phyloP scores from a whole-genome alignment of 1,139 yeast genomes.

The Saccharomyces uvarum region DNA sequence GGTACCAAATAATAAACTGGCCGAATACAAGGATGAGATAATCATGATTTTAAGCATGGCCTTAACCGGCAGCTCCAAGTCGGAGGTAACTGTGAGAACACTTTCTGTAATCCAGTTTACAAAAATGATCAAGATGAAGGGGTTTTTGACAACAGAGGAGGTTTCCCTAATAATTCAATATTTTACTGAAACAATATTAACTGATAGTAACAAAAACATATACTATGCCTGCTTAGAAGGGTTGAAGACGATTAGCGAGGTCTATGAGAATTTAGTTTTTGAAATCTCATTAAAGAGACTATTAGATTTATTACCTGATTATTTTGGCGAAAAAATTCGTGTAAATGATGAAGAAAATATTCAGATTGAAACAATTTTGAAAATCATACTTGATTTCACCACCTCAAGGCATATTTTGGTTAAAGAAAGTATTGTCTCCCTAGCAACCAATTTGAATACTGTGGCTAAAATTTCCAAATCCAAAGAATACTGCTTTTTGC shows the following conservation, averaged over 20 bases:
- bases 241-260: conserved; percentile 39
- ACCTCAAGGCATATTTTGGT: conserved; percentile 28
- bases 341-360: conserved; percentile 23
- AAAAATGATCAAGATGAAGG: conserved; percentile 42
- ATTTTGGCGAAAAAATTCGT: conserved; percentile 23
- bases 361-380: conserved; percentile 36
- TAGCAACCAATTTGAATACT: conserved; percentile 16
- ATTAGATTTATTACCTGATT: conserved; percentile 44
- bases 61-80: conserved; percentile 55
- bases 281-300: conserved; percentile 57
- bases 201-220: conserved; percentile 37
- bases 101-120: conserved; percentile 59
- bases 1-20: conserved; percentile 32
- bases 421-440: conserved; percentile 25
- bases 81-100: conserved; percentile 62
- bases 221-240: conserved; percentile 44
- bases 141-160: conserved; percentile 48
- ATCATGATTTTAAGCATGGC: conserved; percentile 59
- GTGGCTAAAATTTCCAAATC: conserved; percentile 13
- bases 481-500: conserved; percentile 24
- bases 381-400: conserved; percentile 36
- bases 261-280: conserved; percentile 41
- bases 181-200: conserved; percentile 55
- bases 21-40: conserved; percentile 53
- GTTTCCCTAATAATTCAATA: conserved; percentile 56